These are phyloP conservation scores for Pseudozyma pruni DNA, from an alignment of 1,284 basidiomycete genomes.

Conservation along the genomic window DNA sequence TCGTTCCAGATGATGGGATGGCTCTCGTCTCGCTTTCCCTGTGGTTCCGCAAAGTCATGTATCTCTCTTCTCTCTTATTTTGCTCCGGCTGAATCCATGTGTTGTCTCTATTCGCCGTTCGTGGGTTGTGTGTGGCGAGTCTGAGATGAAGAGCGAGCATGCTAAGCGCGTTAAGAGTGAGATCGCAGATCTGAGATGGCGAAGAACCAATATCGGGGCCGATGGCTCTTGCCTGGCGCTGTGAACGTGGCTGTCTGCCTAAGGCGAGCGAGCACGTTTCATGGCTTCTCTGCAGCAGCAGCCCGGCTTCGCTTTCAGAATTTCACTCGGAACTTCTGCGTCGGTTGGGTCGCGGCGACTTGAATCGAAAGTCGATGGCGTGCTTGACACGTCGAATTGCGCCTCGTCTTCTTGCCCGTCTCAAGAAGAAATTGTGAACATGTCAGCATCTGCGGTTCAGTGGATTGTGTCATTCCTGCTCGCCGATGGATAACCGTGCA, in stretches of 20 bases:
- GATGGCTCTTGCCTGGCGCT: too few relatives aligned
- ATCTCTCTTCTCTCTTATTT: constrained; percentile 3
- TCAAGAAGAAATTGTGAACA: too few relatives aligned
- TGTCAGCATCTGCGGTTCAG: too few relatives aligned
- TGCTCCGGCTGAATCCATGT: not conserved
- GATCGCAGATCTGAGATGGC: too few relatives aligned
- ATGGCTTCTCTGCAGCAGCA: too few relatives aligned
- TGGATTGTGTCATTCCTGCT: too few relatives aligned
- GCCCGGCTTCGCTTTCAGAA: too few relatives aligned
- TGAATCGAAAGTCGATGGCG: constrained; percentile 2
- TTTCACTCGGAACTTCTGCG: not conserved
- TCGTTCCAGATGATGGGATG: not conserved
- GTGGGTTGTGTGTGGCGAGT: not conserved
- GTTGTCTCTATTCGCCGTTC: not conserved
- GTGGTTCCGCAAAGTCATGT: constrained; percentile 7
- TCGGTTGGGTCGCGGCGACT: not conserved
- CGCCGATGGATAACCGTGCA: not conserved
- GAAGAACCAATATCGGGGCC: too few relatives aligned
- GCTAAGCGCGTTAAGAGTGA: too few relatives aligned
- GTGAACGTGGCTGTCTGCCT: not conserved
- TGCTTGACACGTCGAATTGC: constrained; percentile 20
- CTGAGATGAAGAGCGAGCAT: not conserved
- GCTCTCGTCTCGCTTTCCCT: not conserved
- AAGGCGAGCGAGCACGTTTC: not conserved
- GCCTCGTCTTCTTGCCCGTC: not conserved